A percentile compares a stretch with the other conserved stretches of the same genome.
These are phyloP conservation scores for Sarocladiaceae sp. DNA, from an alignment of 2,329 filamentous ascomycete species.

Conservation along the genomic window DNA sequence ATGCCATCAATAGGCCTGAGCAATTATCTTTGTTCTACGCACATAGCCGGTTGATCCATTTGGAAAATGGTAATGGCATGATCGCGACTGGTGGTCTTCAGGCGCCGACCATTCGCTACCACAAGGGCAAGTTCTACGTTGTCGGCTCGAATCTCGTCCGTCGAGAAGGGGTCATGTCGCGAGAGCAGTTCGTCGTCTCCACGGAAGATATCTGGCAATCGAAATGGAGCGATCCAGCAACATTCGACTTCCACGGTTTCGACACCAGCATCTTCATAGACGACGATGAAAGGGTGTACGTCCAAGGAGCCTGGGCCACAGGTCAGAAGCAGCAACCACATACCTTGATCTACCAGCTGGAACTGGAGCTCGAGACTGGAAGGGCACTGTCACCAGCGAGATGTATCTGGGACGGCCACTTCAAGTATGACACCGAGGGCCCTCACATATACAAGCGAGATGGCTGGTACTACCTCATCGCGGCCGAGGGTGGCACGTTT, in stretches of 20 bases:
- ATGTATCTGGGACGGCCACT: constrained; percentile 15
- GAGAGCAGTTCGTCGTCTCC: constrained; percentile 18
- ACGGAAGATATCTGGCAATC: constrained; percentile 18
- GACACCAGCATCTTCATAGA: constrained; percentile 39
- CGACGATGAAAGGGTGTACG: constrained; percentile 24
- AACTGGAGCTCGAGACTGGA: constrained; percentile 18
- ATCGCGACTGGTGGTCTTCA: constrained; percentile 14
- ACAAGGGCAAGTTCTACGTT: constrained; percentile 19
- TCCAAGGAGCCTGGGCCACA: constrained; percentile 15
- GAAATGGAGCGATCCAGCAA: constrained; percentile 23
- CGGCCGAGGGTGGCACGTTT: constrained; percentile 35
- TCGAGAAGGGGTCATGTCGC: not conserved
- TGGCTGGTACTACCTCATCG: constrained; percentile 35
- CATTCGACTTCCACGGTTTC: constrained; percentile 32
- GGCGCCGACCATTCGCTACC: constrained; percentile 18
- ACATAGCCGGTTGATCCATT: constrained; percentile 4
- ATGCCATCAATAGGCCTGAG: constrained; percentile 10
- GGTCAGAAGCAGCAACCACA: not conserved
- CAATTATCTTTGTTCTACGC: constrained; percentile 9
- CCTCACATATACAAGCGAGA: constrained; percentile 37
- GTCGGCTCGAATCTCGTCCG: constrained; percentile 18
- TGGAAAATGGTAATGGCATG: not conserved
- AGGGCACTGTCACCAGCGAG: constrained; percentile 14
- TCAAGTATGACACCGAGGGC: constrained; percentile 18
- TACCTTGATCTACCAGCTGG: constrained; percentile 19